phyloP scores from a whole-genome alignment of 176 grass and related monocot genomes.

The Paspalum notatum region DNA sequence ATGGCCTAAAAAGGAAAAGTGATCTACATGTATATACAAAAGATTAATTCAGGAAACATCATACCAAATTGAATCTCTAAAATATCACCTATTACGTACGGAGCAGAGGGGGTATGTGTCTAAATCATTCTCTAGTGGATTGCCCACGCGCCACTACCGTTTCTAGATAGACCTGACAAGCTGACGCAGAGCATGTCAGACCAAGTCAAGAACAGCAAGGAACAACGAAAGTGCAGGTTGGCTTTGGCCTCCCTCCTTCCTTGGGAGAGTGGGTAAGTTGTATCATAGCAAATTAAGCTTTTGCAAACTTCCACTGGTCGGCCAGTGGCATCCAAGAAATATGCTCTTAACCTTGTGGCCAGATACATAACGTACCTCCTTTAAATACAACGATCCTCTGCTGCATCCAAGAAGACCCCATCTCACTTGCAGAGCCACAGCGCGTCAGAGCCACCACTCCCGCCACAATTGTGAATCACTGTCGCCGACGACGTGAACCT shows the following conservation, averaged over 20 bases:
- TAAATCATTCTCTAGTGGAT: neutral
- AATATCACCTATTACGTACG: no score
- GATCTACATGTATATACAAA: no score
- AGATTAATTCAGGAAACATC: no score
- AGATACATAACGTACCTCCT: neutral
- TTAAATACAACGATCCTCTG: conserved; percentile 41
- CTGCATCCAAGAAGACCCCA: conserved; percentile 1
- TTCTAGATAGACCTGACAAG: neutral
- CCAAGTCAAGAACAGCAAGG: conserved; percentile 26
- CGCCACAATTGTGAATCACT: neutral
- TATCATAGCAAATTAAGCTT: conserved; percentile 3
- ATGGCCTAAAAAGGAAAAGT: no score
- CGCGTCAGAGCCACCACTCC: neutral
- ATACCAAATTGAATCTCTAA: no score
- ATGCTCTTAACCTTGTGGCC: neutral
- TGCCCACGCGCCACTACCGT: neutral
- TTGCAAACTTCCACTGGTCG: conserved; percentile 23
- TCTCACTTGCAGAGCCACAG: neutral
- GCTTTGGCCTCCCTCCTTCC: neutral
- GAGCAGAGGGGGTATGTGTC: neutral
- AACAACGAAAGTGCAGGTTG: conserved; percentile 17
- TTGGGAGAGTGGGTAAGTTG: neutral
- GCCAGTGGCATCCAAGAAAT: conserved; percentile 34
- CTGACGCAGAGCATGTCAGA: conserved; percentile 7
- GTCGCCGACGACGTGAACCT: neutral